phyloP scores from a whole-genome alignment of 371 early-diverging fungal genomes.

The Sporodiniella umbellata region DNA sequence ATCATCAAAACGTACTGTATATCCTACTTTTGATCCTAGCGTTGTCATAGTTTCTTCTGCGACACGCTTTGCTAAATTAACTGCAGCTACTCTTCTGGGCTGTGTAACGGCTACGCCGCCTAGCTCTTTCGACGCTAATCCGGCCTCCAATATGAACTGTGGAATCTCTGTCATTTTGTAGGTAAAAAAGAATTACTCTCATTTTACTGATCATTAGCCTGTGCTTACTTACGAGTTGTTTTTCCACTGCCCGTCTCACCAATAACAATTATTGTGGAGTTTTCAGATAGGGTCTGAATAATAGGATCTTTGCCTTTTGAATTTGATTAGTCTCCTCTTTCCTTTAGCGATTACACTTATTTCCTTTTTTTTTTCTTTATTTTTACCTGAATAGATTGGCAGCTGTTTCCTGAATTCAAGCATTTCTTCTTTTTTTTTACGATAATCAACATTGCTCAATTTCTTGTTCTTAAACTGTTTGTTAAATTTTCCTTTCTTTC shows the following conservation, averaged over 20 bases:
- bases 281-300: slow-evolving; percentile 50
- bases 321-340: not conserved
- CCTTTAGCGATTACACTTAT: not conserved
- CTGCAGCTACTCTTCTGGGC: slow-evolving; percentile 98
- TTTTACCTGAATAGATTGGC: slow-evolving; percentile 45
- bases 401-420: slow-evolving; percentile 39
- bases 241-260: slow-evolving; percentile 69
- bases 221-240: slow-evolving; percentile 53
- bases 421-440: slow-evolving; percentile 37
- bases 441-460: slow-evolving; percentile 19
- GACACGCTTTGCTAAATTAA: slow-evolving; percentile 91
- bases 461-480: slow-evolving; percentile 5
- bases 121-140: slow-evolving; percentile 48
- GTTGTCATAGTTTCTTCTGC: slow-evolving; percentile 82
- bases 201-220: not conserved
- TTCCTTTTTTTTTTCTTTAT: not conserved
- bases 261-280: slow-evolving; percentile 58
- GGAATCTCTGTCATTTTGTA: slow-evolving; percentile 82
- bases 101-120: slow-evolving; percentile 93
- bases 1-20: slow-evolving; percentile 97
- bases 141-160: slow-evolving; percentile 81
- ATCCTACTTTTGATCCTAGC: slow-evolving; percentile 80
- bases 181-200: not conserved
- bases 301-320: slow-evolving; percentile 56
- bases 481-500: slow-evolving; percentile 19